Evolutionary conservation across 2,329 filamentous ascomycete genomes (phyloP), one percentile per base, ranked within the genome.

Genomic region (Pseudogymnoascus sp.): DNA sequence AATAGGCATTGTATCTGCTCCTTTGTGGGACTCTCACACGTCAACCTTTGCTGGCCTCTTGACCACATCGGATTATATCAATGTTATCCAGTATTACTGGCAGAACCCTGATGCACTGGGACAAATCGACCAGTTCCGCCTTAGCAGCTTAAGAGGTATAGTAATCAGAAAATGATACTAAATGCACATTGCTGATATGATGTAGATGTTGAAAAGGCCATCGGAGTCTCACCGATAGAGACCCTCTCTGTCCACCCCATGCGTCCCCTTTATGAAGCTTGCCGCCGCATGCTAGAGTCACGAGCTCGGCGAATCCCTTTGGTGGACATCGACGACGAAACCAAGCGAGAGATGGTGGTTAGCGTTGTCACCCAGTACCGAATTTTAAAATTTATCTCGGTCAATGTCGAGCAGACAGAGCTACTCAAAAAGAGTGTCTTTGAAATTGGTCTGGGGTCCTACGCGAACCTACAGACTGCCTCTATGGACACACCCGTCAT

Each of bases 31-130:
- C 76, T 97, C 93, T 25, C 88, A 90, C 68, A 90, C 88, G 3
- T 96, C 92, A 25, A 91, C 89, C 37, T 99, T 97, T 76, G 94
- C 93, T 42, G 94, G 94, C 40, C 84, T 99, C 59, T 82, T 99
- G 68, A 99, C 94, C 28, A 94, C 92, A 66, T 96, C 92, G 65
- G 94, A 99, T 77, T 99, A 94, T 75, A 95, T 99, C 78, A 99
- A 99, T 73, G 89, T 99, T 63, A 96, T 99, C 42, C 93, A 97
- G 75, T 99, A 99, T 77, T 97, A 99, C 80, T 97, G 92, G 81
- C 92, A 97, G 76, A 95, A 94, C 70, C 94, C 93, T 2, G 91
- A 96, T 68, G 89, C 92, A 64, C 84, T 97, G 65, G 86, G 87
- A 68, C 87, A 93, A 73, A 90, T 99, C 70, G 94, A 97, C 69